Base-by-base conservation (phyloP, 73 alveolate genomes). In the Paramecium sexaurelia region DNA sequence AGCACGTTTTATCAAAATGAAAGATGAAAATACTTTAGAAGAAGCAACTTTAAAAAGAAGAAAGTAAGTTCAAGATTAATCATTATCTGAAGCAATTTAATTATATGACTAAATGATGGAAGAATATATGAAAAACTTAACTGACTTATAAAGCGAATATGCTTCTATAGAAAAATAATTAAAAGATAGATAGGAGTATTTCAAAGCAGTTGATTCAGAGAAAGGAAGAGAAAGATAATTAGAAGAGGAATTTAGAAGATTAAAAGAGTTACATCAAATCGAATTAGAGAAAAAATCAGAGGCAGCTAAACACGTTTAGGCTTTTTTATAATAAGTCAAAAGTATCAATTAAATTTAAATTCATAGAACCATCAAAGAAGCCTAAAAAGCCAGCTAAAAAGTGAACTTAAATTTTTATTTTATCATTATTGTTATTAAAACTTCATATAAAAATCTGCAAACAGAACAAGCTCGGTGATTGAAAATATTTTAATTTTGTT, bases 141-240 rank as follows among this genome's bases (percentile, higher is more conserved):
- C 69, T 56, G 94, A 88, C 24, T 47, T 68, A 41, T 43, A 88
- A 82, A 40, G 35, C 15, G 94, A 88, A 88, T 82, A 71, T 69
- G 83, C 89, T 13, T 35, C 69, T n/a, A 69, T 22, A 6, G 73
- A 37, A n/a, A 82, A 88, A 69, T 75, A 88, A 20, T 61, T 88
- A 7, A 66, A 67, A n/a, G 87, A 75, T 11, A 40, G 69, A 45
- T 35, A 69, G 41, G 24, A 67, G 26, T 68, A 68, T 43, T 88
- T 88, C 55, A 69, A 43, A 43, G 94, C 85, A 41, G 87, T 88
- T 15, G 94, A 88, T 71, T 33, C 69, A 88, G 94, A 88, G 17
- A 88, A 43, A 29, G 91, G 61, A 69, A 88, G 94, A 88, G 94
- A 88, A 69, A 88, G 94, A 69, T 57, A 88, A 33, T 68, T 88